phyloP scores from a whole-genome alignment of 1,139 yeast species.

The Yamadazyma spencermartinsiae region DNA sequence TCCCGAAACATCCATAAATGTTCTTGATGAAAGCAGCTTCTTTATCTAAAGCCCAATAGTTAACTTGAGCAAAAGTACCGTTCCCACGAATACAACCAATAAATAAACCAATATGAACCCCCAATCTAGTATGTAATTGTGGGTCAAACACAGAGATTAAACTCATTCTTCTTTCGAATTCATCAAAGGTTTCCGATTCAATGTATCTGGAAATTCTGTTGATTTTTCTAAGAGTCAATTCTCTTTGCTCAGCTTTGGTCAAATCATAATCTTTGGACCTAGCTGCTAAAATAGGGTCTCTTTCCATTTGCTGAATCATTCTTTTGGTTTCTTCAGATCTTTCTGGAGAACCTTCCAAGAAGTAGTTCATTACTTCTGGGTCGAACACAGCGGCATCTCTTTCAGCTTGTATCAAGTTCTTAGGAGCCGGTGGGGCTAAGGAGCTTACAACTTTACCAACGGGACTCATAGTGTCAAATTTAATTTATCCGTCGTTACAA shows the following conservation, averaged over 20 bases:
- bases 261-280: constrained; percentile 41
- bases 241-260: constrained; percentile 44
- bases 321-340: constrained; percentile 34
- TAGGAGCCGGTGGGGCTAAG: constrained; percentile 37
- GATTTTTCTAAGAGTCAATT: constrained; percentile 44
- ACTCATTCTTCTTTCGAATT: constrained; percentile 44
- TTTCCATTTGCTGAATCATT: constrained; percentile 47
- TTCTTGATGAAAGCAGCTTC: constrained; percentile 68
- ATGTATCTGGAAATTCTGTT: constrained; percentile 45
- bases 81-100: constrained; percentile 49
- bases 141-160: constrained; percentile 50
- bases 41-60: constrained; percentile 74
- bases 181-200: constrained; percentile 42
- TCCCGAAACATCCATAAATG: constrained; percentile 87
- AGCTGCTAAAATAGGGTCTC: constrained; percentile 48
- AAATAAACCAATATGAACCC: constrained; percentile 52
- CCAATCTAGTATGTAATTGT: constrained; percentile 51
- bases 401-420: constrained; percentile 35
- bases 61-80: constrained; percentile 53
- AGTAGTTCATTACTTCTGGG: constrained; percentile 46
- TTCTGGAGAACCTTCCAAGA: constrained; percentile 44
- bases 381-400: constrained; percentile 37
- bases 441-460: constrained; percentile 17
- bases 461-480: background rate
- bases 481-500: background rate